Evolutionary conservation across 1,284 basidiomycete genomes (phyloP), one percentile per base, ranked within the genome.

Genomic region (Leccinum solheimii): DNA sequence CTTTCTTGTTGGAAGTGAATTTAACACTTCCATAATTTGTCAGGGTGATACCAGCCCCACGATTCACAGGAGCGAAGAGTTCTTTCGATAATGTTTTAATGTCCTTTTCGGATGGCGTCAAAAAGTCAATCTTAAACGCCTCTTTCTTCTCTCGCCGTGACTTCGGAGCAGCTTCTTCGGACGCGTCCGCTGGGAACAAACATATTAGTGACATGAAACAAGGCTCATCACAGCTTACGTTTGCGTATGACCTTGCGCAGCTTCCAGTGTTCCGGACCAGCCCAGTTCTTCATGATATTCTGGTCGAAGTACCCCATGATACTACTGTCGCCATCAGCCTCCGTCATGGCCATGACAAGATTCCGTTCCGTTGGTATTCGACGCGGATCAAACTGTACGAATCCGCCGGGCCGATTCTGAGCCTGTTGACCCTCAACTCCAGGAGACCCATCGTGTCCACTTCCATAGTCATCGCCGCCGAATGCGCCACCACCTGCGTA

Each of bases 261-360:
- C 75, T 97, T 98, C 97, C 97, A 99, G 75, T 99, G 97, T 75
- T 98, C 95, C 10, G 97, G 97, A 5, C 97, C 97, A 3, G 97
- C 97, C 97, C 97, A 99, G 69, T 95, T 97, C 82, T 94, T 97
- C 71, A 90, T 82, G 71, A 95, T 85, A 43, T 85, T 88, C 68
- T 90, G 85, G 75, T 99, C 96, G 74, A 99, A 98, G 77, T 97
- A 98, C 70, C 97, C 94, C 78, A 98, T 88, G 79, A 95, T 90
- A 32, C 80, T 85, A 68, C 59, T 77, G 69, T 85, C 87, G 4
- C 80, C 84, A 50, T 85, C 85, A 1, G 79, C 84, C 56, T 87
- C 87, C 9, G 86, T 86, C 86, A 97, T 91, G 0, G 92, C 91
- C 82, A 97, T 85, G 58, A 95, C 84, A 32, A 96, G 78, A 68